These are phyloP conservation scores for Chaetomium fimeti DNA, from an alignment of 495 filamentous ascomycete genomes.

Conservation along the genomic window DNA sequence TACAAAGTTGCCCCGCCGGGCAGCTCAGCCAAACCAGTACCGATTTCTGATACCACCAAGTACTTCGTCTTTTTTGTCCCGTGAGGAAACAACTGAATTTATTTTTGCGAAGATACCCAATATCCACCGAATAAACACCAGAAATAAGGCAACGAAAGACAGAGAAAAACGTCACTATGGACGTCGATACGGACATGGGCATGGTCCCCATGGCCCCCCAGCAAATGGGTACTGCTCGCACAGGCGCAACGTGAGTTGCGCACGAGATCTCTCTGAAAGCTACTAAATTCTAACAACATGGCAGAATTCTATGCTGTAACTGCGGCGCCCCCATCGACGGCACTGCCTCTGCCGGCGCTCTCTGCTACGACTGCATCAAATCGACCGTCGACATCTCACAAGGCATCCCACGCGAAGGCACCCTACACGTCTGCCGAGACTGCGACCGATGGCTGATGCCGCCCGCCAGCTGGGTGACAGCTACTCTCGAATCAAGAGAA, in stretches of 20 bases:
- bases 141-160: not conserved
- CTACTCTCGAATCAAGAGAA: conserved; percentile 80
- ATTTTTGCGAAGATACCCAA: not conserved
- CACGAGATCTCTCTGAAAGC: not conserved
- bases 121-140: not conserved
- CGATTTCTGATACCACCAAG: not conserved
- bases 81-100: conserved; percentile 1
- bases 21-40: conserved; percentile 1
- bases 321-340: conserved; percentile 93
- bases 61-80: not conserved
- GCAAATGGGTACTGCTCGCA: conserved; percentile 46
- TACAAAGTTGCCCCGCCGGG: conserved; percentile 18
- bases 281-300: conserved; percentile 19
- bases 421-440: conserved; percentile 80
- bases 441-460: conserved; percentile 94
- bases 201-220: conserved; percentile 44
- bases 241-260: conserved; percentile 57
- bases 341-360: conserved; percentile 77
- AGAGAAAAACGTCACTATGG: conserved; percentile 48
- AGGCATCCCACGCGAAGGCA: conserved; percentile 83
- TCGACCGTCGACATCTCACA: conserved; percentile 89
- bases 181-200: conserved; percentile 62
- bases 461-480: conserved; percentile 78
- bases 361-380: conserved; percentile 93
- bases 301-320: conserved; percentile 88